These are phyloP conservation scores for Saraca asoca DNA, from an alignment of 331 rosid species.

Conservation along the genomic window DNA sequence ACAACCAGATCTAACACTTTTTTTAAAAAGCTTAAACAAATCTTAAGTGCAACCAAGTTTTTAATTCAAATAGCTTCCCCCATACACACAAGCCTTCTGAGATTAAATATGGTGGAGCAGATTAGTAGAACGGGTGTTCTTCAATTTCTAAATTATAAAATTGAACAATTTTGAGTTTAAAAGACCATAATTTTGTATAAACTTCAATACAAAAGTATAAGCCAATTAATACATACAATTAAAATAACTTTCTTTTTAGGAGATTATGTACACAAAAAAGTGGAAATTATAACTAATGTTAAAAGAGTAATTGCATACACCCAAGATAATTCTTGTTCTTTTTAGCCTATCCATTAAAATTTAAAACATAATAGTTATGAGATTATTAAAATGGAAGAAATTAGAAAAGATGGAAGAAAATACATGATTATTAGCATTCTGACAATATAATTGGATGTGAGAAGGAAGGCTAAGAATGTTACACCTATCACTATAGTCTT, in stretches of 20 bases:
- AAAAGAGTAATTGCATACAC: constrained; percentile 80
- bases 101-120: no score
- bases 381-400: background rate
- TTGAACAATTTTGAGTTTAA: constrained; percentile 7
- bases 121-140: no score
- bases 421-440: constrained; percentile 24
- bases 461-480: constrained; percentile 66
- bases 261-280: constrained; percentile 70
- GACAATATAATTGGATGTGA: constrained; percentile 64
- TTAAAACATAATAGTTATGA: background rate
- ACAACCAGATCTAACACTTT: constrained; percentile 1
- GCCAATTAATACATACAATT: constrained; percentile 54
- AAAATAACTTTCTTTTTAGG: constrained; percentile 67
- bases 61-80: constrained; percentile 5
- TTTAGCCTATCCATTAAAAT: constrained; percentile 67
- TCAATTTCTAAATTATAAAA: no score
- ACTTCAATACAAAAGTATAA: background rate
- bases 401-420: background rate
- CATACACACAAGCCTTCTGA: no score
- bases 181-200: background rate
- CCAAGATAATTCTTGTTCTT: constrained; percentile 72
- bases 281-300: constrained; percentile 64
- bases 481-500: constrained; percentile 69
- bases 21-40: background rate
- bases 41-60: constrained; percentile 14